Base-by-base conservation (phyloP, 768 basidiomycete species). In the Calocybe cyanea region DNA sequence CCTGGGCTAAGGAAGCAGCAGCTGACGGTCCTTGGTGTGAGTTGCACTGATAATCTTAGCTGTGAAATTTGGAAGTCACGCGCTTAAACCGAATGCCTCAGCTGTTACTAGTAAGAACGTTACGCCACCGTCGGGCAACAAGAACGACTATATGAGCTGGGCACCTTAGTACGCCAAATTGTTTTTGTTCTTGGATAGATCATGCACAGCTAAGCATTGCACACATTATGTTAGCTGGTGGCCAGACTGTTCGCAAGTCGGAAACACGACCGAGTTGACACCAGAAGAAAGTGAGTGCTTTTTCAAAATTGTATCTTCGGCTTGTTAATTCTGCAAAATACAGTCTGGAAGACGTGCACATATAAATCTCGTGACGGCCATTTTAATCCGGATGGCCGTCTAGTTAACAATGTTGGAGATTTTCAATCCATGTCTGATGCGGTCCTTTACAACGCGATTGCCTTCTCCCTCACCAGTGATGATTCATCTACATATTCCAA, bases 61-160 rank as follows among this genome's bases (percentile, higher is more conserved):
- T n/a, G n/a, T n/a, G n/a, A n/a, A n/a, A n/a, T n/a, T n/a, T n/a
- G n/a, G n/a, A n/a, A n/a, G n/a, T n/a, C n/a, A 14, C 20, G 17
- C 9, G 7, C 17, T 21, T 43, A 20, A 46, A 25, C n/a, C n/a
- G n/a, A 34, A 37, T 2, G 4, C 7, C 30, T 20, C 48, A 80
- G 79, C 66, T 42, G 81, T 81, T 14, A 75, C 66, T 38, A 63
- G 62, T 52, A 79, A 78, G 55, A 55, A 67, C 14, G 65, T 73
- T 23, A 57, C 62, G 4, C 69, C 80, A 1, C 78, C 78, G 2
- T 72, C 73, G 15, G 77, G 77, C 1, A 66, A 80, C 55, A 68
- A 68, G 25, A 77, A 81, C 49, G 81, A 83, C 56, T 85, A 81
- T 57, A 70, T 84, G 74, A 83, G 81, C 57, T 83, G 79, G 77